A percentile compares a stretch with the other conserved stretches of the same genome.
Conservation (phyloP, 2,329 filamentous ascomycete genomes). For the Ceratocystis huliohia region DNA sequence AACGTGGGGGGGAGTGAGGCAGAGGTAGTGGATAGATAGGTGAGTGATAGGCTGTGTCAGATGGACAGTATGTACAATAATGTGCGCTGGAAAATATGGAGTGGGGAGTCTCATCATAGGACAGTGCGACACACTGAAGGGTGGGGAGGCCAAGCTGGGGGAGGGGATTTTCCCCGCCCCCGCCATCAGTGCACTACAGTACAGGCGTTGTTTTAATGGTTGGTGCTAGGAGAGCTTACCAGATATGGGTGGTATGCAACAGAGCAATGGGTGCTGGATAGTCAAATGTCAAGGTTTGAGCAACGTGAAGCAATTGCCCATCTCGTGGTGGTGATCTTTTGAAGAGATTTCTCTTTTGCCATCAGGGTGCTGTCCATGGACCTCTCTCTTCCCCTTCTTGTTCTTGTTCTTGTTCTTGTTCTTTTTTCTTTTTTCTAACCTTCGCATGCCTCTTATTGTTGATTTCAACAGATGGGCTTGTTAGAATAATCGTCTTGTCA, state of each 20-base stretch:
- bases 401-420: too few species aligned
- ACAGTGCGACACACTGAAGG: constrained; percentile 1
- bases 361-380: background rate
- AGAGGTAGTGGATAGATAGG: too few species aligned
- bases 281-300: background rate
- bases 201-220: background rate
- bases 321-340: background rate
- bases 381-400: background rate
- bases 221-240: background rate
- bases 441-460: background rate
- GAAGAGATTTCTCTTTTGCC: background rate
- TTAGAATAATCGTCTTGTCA: background rate
- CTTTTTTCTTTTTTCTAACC: background rate
- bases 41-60: too few species aligned
- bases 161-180: constrained; percentile 14
- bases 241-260: background rate
- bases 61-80: background rate
- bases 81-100: background rate
- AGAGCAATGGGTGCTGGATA: background rate
- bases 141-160: background rate
- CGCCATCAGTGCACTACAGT: constrained; percentile 14
- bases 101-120: background rate
- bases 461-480: too few species aligned
- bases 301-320: background rate
- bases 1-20: too few species aligned